Base-by-base conservation (phyloP, 2,329 filamentous ascomycete species). In the Botrytis tulipae region DNA sequence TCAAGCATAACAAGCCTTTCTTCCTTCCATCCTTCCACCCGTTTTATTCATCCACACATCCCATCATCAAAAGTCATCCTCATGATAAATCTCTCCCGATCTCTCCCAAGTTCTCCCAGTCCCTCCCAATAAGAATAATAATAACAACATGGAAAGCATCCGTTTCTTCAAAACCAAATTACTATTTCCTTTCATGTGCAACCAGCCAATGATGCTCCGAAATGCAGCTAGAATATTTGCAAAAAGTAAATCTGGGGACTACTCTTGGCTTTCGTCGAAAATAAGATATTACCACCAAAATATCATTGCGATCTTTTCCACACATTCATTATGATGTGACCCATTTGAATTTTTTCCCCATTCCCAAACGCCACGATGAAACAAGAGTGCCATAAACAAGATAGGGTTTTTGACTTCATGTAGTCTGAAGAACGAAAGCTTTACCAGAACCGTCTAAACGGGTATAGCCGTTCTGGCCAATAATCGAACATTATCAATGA, bases 401-500 rank as follows among this genome's bases (percentile, higher is more conserved):
- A n/a, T 32, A n/a, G 48, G 18, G 10, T 32, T 14, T 42, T 14
- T 32, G 46, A 35, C 25, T 14, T 57, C 65, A 42, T 32, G 3
- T 3, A 4, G 29, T 66, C 32, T 16, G 8, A 22, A 54, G 9
- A 54, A 54, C 16, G 3, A n/a, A 25, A 10, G 12, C 29, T 42
- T 42, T 32, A 6, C 48, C 29, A 57, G 71, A 51, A 32, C 51
- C 20, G 18, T 22, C 51, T 57, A 57, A 4, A 29, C n/a, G 40
- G 40, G 5, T 62, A 57, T 32, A 68, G 48, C 71, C 4, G 22
- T 57, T 48, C 76, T 77, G 32, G 78, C 74, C 32, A 81, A 73
- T 42, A 81, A 73, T 32, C 79, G 76, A 6, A 81, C 75, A 73
- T 96, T 95, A 81, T 94, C 91, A 73, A 95, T 83, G 75, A 96